These are phyloP conservation scores for Russula ochroleuca DNA, from an alignment of 768 basidiomycete species.

Conservation along the genomic window DNA sequence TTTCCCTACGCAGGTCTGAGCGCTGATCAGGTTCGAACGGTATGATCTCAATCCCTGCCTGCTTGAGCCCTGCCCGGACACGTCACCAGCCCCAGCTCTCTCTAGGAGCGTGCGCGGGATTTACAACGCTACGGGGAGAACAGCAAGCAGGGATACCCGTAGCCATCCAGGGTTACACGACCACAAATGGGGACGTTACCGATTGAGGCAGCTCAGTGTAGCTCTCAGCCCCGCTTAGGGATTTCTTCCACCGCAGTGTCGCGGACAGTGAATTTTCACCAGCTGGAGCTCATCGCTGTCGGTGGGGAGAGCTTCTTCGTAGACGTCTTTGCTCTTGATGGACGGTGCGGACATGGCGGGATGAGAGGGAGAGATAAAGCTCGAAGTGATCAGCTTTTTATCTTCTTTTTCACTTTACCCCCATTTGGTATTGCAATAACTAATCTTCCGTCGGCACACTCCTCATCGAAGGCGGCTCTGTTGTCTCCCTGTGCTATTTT, in stretches of 20 bases:
- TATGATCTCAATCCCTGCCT: slow-evolving; percentile 86
- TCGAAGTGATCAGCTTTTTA: background rate
- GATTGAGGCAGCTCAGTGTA: slow-evolving; percentile 39
- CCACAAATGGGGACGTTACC: slow-evolving; percentile 65
- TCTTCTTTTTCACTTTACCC: background rate
- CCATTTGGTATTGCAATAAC: too few relatives aligned
- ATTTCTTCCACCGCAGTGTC: slow-evolving; percentile 33
- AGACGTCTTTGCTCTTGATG: slow-evolving; percentile 15
- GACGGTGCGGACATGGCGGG: slow-evolving; percentile 21
- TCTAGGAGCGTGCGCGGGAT: slow-evolving; percentile 26
- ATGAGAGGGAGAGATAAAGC: background rate
- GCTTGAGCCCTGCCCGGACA: slow-evolving; percentile 28
- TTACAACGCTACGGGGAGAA: slow-evolving; percentile 23
- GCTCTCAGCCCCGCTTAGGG: slow-evolving; percentile 32
- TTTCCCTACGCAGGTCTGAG: slow-evolving; percentile 99
- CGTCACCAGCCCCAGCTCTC: slow-evolving; percentile 28
- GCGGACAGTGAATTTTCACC: slow-evolving; percentile 42
- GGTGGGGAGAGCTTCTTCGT: slow-evolving; percentile 34
- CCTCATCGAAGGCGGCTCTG: too few relatives aligned
- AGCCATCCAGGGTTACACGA: slow-evolving; percentile 71
- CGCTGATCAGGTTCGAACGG: slow-evolving; percentile 98
- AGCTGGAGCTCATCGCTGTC: slow-evolving; percentile 52
- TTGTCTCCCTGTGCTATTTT: too few relatives aligned
- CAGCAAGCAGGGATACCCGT: slow-evolving; percentile 70
- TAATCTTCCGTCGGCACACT: too few relatives aligned